Base-by-base conservation (phyloP, 768 basidiomycete genomes). In the Boletus reticulatus region DNA sequence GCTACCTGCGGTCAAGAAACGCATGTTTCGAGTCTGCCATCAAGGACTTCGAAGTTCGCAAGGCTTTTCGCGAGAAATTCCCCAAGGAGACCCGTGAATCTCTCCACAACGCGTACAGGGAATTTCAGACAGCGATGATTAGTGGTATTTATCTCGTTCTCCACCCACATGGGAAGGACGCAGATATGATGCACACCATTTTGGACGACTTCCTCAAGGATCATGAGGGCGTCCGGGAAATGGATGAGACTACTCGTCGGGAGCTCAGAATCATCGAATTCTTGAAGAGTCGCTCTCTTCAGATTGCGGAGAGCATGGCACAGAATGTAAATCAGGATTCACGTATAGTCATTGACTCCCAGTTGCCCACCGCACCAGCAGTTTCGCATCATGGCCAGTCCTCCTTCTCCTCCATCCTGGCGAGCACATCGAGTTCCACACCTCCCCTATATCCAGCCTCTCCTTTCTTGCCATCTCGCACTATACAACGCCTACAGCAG, bases 21-120 rank as follows among this genome's bases (percentile, higher is more conserved):
- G 94, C 93, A 14, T 97, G 93, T 68, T 95, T 96, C 64, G 92
- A 96, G 58, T 92, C 91, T 13, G 92, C 94, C 5, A 83, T 92
- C 62, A 87, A 85, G 65, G 94, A 96, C 69, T 94, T 89, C 66
- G 79, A 85, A 61, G 84, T 94, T 57, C 84, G 91, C 48, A 80
- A 83, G 55, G 80, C 78, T 4, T 92, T 91, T 67, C 77, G 85
- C 56, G 78, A 84, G 55, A 72, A 76, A 24, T 78, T 84, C 54
- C 78, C 84, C 1, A 81, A 80, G 62, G 87, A 88, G 65, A 82
- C 81, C 14, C 81, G 80, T 22, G 83, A 83, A 62, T 86, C 88
- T 46, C 78, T 91, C 29, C 84, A 89, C 63, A 91, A 89, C 59
- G 88, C 88, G 8, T 93, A 92, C 65, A 78, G 91, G 53, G 91